Conservation (phyloP, 176 grass and related monocot genomes). For the Saccharum officinarum region DNA sequence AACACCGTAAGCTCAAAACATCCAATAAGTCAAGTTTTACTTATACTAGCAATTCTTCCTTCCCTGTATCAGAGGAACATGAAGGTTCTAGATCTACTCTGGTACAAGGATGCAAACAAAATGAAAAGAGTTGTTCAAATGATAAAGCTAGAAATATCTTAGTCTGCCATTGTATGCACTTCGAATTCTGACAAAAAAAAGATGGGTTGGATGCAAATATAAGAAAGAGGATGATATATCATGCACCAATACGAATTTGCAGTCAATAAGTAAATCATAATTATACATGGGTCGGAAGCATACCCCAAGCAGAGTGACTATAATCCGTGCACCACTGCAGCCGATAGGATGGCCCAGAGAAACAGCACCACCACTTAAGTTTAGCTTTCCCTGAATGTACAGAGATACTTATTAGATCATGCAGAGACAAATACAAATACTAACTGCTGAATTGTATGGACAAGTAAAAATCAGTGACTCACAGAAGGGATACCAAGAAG, state of each 20-base stretch:
- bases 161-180: background rate
- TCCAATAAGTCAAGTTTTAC: background rate
- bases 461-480: constrained; percentile 26
- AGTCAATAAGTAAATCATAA: background rate
- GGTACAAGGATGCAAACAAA: constrained; percentile 8
- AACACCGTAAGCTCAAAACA: background rate
- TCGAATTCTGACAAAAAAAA: background rate
- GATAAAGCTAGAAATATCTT: constrained; percentile 1
- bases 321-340: constrained; percentile 89
- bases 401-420: constrained; percentile 13
- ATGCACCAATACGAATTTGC: background rate
- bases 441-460: background rate
- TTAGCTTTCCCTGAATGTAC: constrained; percentile 68
- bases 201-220: background rate
- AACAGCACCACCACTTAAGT: constrained; percentile 88
- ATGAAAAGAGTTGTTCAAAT: background rate
- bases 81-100: too few relatives aligned
- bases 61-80: background rate
- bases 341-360: constrained; percentile 93
- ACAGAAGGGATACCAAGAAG: constrained; percentile 89
- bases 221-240: background rate
- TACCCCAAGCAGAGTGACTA: constrained; percentile 95
- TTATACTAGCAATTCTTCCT: background rate
- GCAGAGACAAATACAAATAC: background rate
- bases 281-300: constrained; percentile 29